Evolutionary conservation across 2,329 filamentous ascomycete species (phyloP), one percentile per base, ranked within the genome.

Genomic region (Fusarium globosum): DNA sequence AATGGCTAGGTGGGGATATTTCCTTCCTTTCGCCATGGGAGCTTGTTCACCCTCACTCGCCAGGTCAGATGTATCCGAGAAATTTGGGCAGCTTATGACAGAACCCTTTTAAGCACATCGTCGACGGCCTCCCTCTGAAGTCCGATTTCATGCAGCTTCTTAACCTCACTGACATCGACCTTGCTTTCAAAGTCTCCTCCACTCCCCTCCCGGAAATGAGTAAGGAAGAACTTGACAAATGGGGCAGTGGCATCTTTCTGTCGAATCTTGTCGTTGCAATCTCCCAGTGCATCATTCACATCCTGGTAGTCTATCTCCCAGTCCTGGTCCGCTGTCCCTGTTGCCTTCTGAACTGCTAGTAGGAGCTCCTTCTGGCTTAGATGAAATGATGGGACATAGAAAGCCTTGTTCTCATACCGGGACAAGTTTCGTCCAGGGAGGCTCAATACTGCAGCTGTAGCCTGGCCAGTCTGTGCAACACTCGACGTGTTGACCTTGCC

Each of bases 141-240:
- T 14, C 71, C 67, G 14, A 68, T 13, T 14, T 43, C 36, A 23
- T 46, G 4, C n/a, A 68, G n/a, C 30, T 57, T 71, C 23, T 30
- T 20, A 1, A 74, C 14, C 13, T 62, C 48, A 16, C 11, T 42
- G 7, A 21, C 6, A 36, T 61, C 55, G 15, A 71, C 43, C 51
- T 68, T 71, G n/a, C n/a, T 11, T n/a, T 61, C 21, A 28, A 73
- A 57, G 11, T 73, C 51, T 1, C 38, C 67, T 28, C 62, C 56
- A 15, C 33, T 16, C 5, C 26, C 56, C n/a, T 64, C 35, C 21
- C 56, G 16, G 20, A 71, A 71, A 60, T 73, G 59, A 4, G 43
- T 73, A 15, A 71, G 21, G 16, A 73, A 59, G 26, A 73, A 73
- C 51, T 73, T 73, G 7, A 51, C 20, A 28, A 55, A 68, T 12